phyloP scores from a whole-genome alignment of 2,329 filamentous ascomycete genomes.

The Talaromyces sp. region DNA sequence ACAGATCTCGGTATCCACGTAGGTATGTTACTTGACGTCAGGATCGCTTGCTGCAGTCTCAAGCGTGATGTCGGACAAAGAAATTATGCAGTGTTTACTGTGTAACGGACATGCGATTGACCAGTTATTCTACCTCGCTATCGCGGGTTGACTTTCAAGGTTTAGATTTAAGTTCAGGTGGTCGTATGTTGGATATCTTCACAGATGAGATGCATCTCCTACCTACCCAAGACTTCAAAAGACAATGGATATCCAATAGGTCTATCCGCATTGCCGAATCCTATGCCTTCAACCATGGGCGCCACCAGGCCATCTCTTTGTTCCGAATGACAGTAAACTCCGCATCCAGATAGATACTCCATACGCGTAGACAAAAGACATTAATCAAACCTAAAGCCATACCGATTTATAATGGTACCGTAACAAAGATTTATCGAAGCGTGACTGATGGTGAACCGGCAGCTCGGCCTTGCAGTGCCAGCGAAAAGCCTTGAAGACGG shows the following conservation, averaged over 20 bases:
- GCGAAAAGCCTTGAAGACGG: neutral
- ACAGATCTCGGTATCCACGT: neutral
- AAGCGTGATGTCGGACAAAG: constrained; percentile 5
- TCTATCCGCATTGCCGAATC: too few relatives aligned
- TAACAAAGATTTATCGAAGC: neutral
- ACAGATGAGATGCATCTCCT: too few relatives aligned
- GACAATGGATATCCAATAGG: too few relatives aligned
- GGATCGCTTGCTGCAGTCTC: neutral
- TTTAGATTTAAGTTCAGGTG: too few relatives aligned
- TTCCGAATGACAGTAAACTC: neutral
- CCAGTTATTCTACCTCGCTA: neutral
- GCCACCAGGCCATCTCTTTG: neutral
- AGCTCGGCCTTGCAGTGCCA: constrained; percentile 3
- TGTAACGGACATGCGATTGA: neutral
- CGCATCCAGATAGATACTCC: neutral
- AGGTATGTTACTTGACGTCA: neutral
- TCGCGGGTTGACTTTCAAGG: neutral
- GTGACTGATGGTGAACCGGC: neutral
- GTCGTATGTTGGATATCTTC: too few relatives aligned
- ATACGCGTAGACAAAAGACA: neutral
- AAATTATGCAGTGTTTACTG: neutral
- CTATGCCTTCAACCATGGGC: neutral
- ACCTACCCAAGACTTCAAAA: too few relatives aligned
- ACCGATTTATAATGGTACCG: neutral
- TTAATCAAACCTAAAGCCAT: neutral